Evolutionary conservation across 164 flowering plant species (phyloP), one percentile per base, ranked within the genome.

Genomic region (Santalum album): DNA sequence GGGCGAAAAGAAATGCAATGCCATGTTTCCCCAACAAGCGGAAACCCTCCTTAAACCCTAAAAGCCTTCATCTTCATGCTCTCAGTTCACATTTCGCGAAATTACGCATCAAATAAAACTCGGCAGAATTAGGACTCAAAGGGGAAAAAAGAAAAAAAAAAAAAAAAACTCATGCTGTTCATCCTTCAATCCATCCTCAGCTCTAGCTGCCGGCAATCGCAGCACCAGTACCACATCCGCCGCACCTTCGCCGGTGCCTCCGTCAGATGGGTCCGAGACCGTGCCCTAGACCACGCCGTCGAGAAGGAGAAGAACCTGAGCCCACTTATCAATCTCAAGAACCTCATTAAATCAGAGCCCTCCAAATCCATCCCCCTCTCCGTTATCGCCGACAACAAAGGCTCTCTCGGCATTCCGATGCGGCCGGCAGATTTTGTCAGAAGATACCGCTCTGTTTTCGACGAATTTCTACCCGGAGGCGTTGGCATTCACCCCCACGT

Each of bases 261-360:
- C 53, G 34, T 76, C 65, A 70, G 75, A 54, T 72, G 71, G 69
- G 74, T 80, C 24, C 69, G 92, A 42, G 99, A 92, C 64, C 72
- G 92, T 16, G 96, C 76, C 38, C 81, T 89, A 29, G 99, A 92
- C 68, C 99, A 92, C 64, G 81, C 80, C 1, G 96, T 89, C 19
- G 90, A 83, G 71, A 78, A 75, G 44, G 96, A 89, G 58, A 76
- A 65, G 61, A 69, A 82, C 63, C 80, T 89, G 21, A 54, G 54
- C n/a, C 82, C 94, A 2, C 12, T 83, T 19, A 21, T 82, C 55
- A 65, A 75, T 65, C 63, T 86, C 73, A 91, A 86, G 55, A 77
- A 81, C 74, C 69, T 91, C 60, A 72, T 88, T 74, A 71, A 68
- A 32, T 65, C 78, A 21, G 84, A 84, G 62, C 98, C 98, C 6